A percentile compares a stretch with the other conserved stretches of the same genome.
These are phyloP conservation scores for Neodidymelliopsis sp. DNA, from an alignment of 2,329 filamentous ascomycete genomes.

Conservation along the genomic window DNA sequence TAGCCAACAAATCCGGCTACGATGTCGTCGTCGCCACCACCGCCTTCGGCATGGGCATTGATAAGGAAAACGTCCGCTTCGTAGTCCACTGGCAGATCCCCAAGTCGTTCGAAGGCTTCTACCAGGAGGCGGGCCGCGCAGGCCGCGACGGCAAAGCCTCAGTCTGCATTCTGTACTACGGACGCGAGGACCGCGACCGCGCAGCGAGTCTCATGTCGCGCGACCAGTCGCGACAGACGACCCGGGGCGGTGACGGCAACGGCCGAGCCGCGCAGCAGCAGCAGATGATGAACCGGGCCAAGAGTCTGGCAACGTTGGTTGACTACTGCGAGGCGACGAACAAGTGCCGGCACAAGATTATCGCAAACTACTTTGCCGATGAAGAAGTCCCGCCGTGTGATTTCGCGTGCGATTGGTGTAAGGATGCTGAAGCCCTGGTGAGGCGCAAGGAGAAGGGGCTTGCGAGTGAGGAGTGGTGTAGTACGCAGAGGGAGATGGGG, in stretches of 20 bases:
- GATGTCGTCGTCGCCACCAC: constrained; percentile 95
- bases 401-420: constrained; percentile 60
- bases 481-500: constrained; percentile 56
- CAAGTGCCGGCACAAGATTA: constrained; percentile 70
- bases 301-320: constrained; percentile 66
- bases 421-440: constrained; percentile 52
- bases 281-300: constrained; percentile 50
- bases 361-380: constrained; percentile 49
- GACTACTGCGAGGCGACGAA: constrained; percentile 81
- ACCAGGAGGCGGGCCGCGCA: constrained; percentile 92
- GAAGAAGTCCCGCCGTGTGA: constrained; percentile 50
- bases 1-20: constrained; percentile 76
- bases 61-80: constrained; percentile 93
- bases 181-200: constrained; percentile 82
- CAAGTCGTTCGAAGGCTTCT: constrained; percentile 94
- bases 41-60: constrained; percentile 97
- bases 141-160: constrained; percentile 89
- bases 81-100: constrained; percentile 94
- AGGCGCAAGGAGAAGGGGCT: constrained; percentile 54
- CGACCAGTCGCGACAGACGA: constrained; percentile 59
- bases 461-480: constrained; percentile 59
- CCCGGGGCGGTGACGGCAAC: constrained; percentile 48
- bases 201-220: constrained; percentile 63
- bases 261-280: constrained; percentile 37
- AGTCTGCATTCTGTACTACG: constrained; percentile 90